phyloP scores from a whole-genome alignment of 2,329 filamentous ascomycete species.

The Pseudogymnoascus sp. region DNA sequence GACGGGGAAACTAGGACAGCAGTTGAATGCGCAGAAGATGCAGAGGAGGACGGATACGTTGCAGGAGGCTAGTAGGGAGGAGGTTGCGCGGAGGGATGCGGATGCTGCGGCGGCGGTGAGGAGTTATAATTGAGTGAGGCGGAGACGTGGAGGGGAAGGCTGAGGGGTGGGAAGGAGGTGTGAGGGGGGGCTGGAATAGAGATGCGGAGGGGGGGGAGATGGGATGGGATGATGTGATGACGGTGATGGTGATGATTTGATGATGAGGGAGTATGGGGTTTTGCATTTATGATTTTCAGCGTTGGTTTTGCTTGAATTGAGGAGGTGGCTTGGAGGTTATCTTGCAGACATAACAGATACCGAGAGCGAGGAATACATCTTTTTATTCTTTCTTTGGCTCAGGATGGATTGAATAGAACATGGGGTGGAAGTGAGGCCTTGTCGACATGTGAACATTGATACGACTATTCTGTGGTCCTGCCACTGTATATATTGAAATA shows the following conservation, averaged over 20 bases:
- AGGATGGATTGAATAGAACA: neutral
- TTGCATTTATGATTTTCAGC: neutral
- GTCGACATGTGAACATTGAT: neutral
- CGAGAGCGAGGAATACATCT: neutral
- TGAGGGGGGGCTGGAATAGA: no score
- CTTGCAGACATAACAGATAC: neutral
- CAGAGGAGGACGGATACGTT: slow-evolving; percentile 62
- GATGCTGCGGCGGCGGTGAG: slow-evolving; percentile 52
- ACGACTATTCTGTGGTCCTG: neutral
- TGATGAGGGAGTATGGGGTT: neutral
- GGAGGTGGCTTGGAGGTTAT: neutral
- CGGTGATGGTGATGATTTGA: neutral
- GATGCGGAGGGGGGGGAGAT: no score
- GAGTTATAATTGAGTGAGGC: slow-evolving; percentile 42
- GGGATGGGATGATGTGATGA: neutral
- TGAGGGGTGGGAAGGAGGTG: neutral
- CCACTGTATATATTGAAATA: neutral
- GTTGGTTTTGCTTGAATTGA: neutral
- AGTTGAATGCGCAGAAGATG: slow-evolving; percentile 67
- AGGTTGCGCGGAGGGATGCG: slow-evolving; percentile 56
- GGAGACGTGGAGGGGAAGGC: neutral
- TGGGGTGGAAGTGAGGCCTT: neutral
- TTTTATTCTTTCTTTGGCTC: neutral
- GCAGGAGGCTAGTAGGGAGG: slow-evolving; percentile 57
- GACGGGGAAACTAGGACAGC: slow-evolving; percentile 60